Conservation (phyloP, 129 eudicot species). For the Arctium lappa region DNA sequence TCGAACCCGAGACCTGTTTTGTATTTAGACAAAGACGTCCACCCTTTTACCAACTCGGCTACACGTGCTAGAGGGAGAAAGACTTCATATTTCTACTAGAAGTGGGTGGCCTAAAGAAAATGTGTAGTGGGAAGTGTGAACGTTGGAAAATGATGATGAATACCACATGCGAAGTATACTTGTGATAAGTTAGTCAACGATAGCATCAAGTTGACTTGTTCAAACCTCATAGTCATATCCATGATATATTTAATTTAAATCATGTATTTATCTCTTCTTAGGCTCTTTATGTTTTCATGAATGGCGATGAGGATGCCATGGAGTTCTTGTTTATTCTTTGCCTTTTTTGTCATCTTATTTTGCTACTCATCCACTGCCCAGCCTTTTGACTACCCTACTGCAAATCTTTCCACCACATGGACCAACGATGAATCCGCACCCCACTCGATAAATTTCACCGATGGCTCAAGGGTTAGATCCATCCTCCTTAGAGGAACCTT, state of each 20-base stretch:
- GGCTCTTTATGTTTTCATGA: neutral
- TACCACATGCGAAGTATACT: neutral
- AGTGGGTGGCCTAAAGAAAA: neutral
- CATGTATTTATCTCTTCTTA: neutral
- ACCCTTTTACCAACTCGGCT: no score
- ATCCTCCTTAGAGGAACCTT: neutral
- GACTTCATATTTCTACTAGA: neutral
- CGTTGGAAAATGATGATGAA: neutral
- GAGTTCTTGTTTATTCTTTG: neutral
- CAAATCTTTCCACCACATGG: constrained; percentile 8
- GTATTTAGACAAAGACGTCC: no score
- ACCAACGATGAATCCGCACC: neutral
- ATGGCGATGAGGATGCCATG: neutral
- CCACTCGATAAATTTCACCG: neutral
- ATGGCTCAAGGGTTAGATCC: constrained; percentile 3
- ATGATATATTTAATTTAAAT: neutral
- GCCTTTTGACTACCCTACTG: neutral
- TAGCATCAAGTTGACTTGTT: neutral
- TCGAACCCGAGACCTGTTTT: no score
- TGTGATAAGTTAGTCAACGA: neutral
- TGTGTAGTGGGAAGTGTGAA: neutral
- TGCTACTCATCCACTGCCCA: neutral
- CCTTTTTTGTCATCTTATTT: neutral
- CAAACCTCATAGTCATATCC: neutral
- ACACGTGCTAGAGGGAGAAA: no score